A percentile compares a stretch with the other conserved stretches of the same genome.
Conservation (phyloP, 2,329 filamentous ascomycete genomes). For the Penicillium olsonii region DNA sequence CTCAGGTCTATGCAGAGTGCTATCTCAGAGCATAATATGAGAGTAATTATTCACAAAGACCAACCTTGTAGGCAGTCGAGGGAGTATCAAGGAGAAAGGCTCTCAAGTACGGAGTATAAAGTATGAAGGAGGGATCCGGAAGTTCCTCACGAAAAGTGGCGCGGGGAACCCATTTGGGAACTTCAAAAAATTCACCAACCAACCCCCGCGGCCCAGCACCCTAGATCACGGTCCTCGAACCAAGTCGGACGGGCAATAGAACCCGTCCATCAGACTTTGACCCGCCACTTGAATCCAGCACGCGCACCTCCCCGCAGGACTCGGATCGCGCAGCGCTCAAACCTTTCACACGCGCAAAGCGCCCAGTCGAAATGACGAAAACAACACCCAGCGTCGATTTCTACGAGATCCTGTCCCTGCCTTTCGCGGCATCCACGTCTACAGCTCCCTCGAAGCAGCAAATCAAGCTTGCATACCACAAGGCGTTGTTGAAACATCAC, state of each 20-base stretch:
- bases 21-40: no score
- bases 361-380: slow-evolving; percentile 12
- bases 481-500: slow-evolving; percentile 58
- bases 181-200: neutral
- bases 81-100: no score
- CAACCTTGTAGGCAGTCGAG: no score
- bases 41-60: no score
- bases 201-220: slow-evolving; percentile 7
- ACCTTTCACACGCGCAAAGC: neutral
- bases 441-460: slow-evolving; percentile 40
- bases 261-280: neutral
- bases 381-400: slow-evolving; percentile 23
- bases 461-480: slow-evolving; percentile 58
- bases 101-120: neutral
- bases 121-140: neutral
- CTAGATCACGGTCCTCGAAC: neutral
- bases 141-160: slow-evolving; percentile 4
- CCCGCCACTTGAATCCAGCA: neutral
- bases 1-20: no score
- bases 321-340: neutral
- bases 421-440: slow-evolving; percentile 26
- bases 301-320: neutral
- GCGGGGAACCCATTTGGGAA: slow-evolving; percentile 4
- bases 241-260: neutral
- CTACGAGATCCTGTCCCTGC: slow-evolving; percentile 46